phyloP scores from a whole-genome alignment of 352 stramenopile species.

The Phytophthora brassicae region DNA sequence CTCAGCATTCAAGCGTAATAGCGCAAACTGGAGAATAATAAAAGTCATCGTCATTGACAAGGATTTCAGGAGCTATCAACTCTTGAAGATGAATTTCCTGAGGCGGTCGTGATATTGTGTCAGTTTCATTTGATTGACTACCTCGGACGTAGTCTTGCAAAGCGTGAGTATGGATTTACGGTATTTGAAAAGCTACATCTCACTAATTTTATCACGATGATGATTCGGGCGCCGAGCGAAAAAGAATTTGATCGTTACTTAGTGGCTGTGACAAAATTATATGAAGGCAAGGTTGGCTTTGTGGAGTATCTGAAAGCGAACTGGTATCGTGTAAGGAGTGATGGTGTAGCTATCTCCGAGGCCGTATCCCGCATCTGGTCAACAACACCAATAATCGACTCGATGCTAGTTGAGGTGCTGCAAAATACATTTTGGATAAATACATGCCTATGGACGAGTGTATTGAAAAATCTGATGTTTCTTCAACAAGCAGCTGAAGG shows the following conservation, averaged over 20 bases:
- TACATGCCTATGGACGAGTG: constrained; percentile 5
- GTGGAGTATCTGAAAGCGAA: background rate
- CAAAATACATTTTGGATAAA: background rate
- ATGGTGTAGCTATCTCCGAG: constrained; percentile 4
- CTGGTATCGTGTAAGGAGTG: constrained; percentile 2
- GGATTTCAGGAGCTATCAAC: constrained; percentile 3
- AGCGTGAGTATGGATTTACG: background rate
- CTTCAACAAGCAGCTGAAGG: constrained; percentile 6
- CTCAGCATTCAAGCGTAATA: constrained; percentile 9
- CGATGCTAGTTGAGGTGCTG: constrained; percentile 1
- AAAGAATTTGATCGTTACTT: background rate
- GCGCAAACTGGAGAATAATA: background rate
- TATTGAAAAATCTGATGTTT: constrained; percentile 3
- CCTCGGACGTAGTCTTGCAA: background rate
- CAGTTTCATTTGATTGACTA: constrained; percentile 17
- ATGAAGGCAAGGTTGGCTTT: background rate
- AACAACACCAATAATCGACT: constrained; percentile 20
- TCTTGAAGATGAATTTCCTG: constrained; percentile 1
- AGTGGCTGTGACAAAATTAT: background rate
- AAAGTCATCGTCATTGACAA: constrained; percentile 9
- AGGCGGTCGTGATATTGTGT: constrained; percentile 1
- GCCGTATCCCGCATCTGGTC: constrained; percentile 3
- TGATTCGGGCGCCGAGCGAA: background rate
- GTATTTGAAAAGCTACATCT: background rate
- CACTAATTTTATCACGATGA: background rate